phyloP scores from a whole-genome alignment of 2,329 filamentous ascomycete genomes.

The Diplodia mutila region DNA sequence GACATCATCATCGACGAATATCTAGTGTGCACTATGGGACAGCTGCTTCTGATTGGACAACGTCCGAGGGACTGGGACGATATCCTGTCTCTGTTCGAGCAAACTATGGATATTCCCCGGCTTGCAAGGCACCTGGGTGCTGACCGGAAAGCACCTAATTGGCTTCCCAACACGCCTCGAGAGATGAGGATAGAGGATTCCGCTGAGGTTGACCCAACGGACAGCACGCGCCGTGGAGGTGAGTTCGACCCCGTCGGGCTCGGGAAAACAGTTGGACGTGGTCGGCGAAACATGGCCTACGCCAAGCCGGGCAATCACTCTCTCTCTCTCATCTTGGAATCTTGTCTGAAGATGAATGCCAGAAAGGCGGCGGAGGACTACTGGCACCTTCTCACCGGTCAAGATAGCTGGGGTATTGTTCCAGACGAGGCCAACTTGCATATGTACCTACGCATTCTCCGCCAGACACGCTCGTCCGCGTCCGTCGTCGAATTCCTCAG shows the following conservation, averaged over 20 bases:
- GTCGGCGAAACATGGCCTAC: conserved; percentile 39
- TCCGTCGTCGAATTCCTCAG: conserved; percentile 64
- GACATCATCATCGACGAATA: conserved; percentile 74
- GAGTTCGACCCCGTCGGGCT: conserved; percentile 17
- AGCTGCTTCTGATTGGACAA: conserved; percentile 69
- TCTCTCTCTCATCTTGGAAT: conserved; percentile 70
- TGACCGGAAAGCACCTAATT: no score
- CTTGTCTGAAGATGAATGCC: conserved; percentile 63
- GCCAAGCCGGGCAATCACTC: conserved; percentile 57
- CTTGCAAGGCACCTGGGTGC: conserved; percentile 37
- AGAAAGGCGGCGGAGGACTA: conserved; percentile 71
- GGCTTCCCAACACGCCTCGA: conserved; percentile 29
- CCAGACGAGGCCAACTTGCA: conserved; percentile 76
- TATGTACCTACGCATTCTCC: conserved; percentile 69
- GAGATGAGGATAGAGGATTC: conserved; percentile 30
- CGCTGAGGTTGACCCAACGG: not conserved
- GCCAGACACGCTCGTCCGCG: conserved; percentile 66
- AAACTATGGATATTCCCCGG: conserved; percentile 78
- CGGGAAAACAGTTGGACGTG: conserved; percentile 10
- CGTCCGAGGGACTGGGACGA: conserved; percentile 67
- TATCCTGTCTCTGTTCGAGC: conserved; percentile 74
- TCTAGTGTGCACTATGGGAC: conserved; percentile 80
- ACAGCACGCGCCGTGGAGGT: not conserved
- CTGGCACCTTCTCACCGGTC: conserved; percentile 71
- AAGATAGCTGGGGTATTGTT: conserved; percentile 58